Percentiles rank a stretch among this genome's conserved stretches.
Evolutionary conservation across 345 rosid species (phyloP).

Genomic region (Euclidium syriacum): DNA sequence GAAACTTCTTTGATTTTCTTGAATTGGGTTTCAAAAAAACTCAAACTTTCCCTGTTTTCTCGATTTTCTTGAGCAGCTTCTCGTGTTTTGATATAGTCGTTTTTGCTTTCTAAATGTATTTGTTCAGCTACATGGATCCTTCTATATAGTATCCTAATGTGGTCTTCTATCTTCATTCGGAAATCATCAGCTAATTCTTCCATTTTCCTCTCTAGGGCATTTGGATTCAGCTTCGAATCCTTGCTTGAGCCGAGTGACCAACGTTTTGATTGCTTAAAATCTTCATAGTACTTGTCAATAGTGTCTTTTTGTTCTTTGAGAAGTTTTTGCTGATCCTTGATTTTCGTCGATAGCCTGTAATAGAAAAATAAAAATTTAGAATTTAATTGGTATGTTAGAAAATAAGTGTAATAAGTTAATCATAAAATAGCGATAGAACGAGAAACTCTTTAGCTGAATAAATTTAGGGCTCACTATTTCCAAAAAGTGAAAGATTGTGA

Average conservation of each 20-base stretch:
- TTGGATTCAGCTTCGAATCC: conserved; percentile 27
- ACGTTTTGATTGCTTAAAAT: conserved; percentile 29
- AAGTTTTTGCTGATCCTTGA: conserved; percentile 38
- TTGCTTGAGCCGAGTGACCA: conserved; percentile 37
- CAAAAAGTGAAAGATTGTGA: not conserved
- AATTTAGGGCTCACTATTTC: no score
- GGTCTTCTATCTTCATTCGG: conserved; percentile 56
- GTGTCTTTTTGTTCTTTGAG: conserved; percentile 37
- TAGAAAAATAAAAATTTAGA: not conserved
- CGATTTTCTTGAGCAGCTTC: conserved; percentile 30
- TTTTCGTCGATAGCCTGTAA: conserved; percentile 22
- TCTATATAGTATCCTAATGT: conserved; percentile 49
- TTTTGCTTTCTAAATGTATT: conserved; percentile 55
- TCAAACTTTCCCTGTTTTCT: conserved; percentile 18
- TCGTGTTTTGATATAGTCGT: conserved; percentile 30
- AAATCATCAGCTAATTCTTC: conserved; percentile 61
- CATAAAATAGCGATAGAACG: no score
- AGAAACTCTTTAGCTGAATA: no score
- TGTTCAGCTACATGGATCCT: conserved; percentile 74
- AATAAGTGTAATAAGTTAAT: no score
- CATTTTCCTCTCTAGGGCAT: conserved; percentile 49
- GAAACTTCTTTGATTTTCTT: conserved; percentile 30
- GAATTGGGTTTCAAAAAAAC: conserved; percentile 20
- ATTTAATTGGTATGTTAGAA: not conserved
- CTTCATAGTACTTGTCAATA: conserved; percentile 35